Conservation (phyloP, 2,329 filamentous ascomycete species). For the Neofusicoccum cordaticola region DNA sequence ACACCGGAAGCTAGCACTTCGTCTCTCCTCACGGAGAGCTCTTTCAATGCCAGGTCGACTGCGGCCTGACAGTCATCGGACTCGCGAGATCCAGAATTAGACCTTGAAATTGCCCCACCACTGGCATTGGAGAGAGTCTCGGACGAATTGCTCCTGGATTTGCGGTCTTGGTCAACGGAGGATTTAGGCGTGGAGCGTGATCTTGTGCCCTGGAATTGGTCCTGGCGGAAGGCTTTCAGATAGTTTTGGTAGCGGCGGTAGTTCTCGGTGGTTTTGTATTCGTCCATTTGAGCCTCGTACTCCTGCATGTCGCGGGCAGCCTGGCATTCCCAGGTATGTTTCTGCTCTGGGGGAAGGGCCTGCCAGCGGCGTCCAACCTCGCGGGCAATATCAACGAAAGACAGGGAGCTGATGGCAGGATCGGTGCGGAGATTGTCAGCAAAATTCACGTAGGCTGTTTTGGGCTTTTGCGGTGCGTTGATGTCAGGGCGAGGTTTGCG, state of each 20-base stretch:
- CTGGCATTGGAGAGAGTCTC: neutral
- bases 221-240: slow-evolving; percentile 35
- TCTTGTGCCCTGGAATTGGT: neutral
- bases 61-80: slow-evolving; percentile 34
- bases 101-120: slow-evolving; percentile 19
- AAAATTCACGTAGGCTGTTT: slow-evolving; percentile 44
- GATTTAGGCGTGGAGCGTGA: neutral
- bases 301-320: slow-evolving; percentile 38
- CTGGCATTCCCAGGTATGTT: slow-evolving; percentile 37
- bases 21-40: slow-evolving; percentile 30
- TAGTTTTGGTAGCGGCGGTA: slow-evolving; percentile 38
- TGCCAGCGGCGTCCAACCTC: slow-evolving; percentile 40
- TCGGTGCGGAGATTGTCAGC: slow-evolving; percentile 38
- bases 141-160: slow-evolving; percentile 1
- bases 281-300: slow-evolving; percentile 38
- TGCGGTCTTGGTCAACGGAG: neutral
- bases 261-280: slow-evolving; percentile 38
- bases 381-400: slow-evolving; percentile 39
- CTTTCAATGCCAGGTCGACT: slow-evolving; percentile 34
- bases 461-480: slow-evolving; percentile 40
- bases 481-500: slow-evolving; percentile 36
- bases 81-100: slow-evolving; percentile 25
- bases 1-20: slow-evolving; percentile 29
- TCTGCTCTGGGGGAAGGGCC: slow-evolving; percentile 32
- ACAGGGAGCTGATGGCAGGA: slow-evolving; percentile 33